phyloP scores from a whole-genome alignment of 176 grass and related monocot species.

The Phragmites australis region DNA sequence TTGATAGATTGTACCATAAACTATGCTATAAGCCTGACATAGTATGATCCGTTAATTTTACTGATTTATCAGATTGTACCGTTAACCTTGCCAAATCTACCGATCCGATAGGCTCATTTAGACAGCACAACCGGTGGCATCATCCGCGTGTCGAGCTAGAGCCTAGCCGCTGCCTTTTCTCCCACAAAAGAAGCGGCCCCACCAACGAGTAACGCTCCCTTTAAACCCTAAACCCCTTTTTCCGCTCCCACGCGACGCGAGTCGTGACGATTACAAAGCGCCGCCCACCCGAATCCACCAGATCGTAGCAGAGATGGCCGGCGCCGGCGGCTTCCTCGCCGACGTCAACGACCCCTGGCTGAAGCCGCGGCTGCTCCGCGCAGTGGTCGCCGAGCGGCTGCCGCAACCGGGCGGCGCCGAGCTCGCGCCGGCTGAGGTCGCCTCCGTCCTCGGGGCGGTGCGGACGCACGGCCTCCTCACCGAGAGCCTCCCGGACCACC shows the following conservation, averaged over 20 bases:
- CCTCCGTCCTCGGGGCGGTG: slow-evolving; percentile 39
- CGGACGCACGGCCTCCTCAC: slow-evolving; percentile 42
- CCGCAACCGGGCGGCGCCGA: slow-evolving; percentile 35
- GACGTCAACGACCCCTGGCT: slow-evolving; percentile 48
- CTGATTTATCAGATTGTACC: too few relatives aligned
- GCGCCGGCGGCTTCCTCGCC: slow-evolving; percentile 26
- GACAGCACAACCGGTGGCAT: too few relatives aligned
- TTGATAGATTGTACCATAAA: too few relatives aligned
- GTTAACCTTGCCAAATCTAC: too few relatives aligned
- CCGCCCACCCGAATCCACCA: not conserved
- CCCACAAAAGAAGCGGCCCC: too few relatives aligned
- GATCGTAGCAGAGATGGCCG: slow-evolving; percentile 22
- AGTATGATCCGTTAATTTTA: too few relatives aligned
- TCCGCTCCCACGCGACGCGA: too few relatives aligned
- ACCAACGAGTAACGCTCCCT: not conserved
- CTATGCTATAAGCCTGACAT: too few relatives aligned
- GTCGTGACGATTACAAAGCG: not conserved
- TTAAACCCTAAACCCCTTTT: not conserved
- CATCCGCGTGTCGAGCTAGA: too few relatives aligned
- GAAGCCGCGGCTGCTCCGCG: slow-evolving; percentile 47
- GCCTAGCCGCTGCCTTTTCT: not conserved
- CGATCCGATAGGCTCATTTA: too few relatives aligned
- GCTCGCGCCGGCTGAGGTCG: slow-evolving; percentile 42
- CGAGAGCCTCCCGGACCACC: slow-evolving; percentile 17
- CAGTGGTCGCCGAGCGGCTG: slow-evolving; percentile 45